Conservation (phyloP, 768 basidiomycete genomes). For the Naganishia onofrii region DNA sequence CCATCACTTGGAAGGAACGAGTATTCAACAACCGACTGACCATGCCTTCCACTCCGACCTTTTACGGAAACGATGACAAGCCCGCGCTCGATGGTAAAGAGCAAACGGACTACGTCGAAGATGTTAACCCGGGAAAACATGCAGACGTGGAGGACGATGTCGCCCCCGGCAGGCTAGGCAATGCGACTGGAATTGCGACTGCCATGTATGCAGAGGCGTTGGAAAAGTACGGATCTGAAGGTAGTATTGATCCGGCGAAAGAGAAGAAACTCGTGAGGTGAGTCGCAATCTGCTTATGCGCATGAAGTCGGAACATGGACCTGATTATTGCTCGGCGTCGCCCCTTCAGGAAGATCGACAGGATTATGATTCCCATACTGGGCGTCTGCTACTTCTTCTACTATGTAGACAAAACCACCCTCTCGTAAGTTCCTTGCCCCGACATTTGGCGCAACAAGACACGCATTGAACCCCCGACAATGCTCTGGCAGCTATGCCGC, state of each 20-base stretch:
- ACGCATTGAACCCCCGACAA: background rate
- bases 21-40: background rate
- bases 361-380: constrained; percentile 39
- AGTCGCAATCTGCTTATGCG: background rate
- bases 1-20: too few relatives aligned
- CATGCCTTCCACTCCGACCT: background rate
- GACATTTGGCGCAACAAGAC: background rate
- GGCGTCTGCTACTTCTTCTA: constrained; percentile 48
- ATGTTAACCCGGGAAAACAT: background rate
- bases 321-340: too few relatives aligned
- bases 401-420: constrained; percentile 48
- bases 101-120: background rate
- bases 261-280: constrained; percentile 45
- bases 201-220: constrained; percentile 42
- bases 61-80: constrained; percentile 2
- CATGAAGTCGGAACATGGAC: too few relatives aligned
- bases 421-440: constrained; percentile 37
- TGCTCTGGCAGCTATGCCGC: constrained; percentile 39
- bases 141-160: background rate
- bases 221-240: constrained; percentile 42
- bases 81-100: background rate
- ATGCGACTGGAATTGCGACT: constrained; percentile 3
- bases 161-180: background rate
- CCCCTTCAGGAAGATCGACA: constrained; percentile 40
- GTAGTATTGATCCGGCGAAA: constrained; percentile 36